phyloP scores from a whole-genome alignment of 805 yeast genomes.

The Torulaspora indica region DNA sequence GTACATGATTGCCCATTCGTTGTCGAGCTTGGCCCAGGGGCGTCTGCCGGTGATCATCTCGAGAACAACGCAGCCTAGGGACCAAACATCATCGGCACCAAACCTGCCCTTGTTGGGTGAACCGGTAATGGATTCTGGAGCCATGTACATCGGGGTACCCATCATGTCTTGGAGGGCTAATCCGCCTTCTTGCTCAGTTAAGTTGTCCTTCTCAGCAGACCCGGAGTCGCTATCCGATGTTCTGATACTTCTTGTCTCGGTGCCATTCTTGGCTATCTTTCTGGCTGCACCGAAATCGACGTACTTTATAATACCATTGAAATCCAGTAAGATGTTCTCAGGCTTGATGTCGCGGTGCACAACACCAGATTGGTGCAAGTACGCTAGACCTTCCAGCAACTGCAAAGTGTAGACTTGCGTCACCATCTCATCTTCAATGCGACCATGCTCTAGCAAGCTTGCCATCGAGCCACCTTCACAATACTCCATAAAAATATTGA shows the following conservation, averaged over 20 bases:
- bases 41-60: constrained; percentile 96
- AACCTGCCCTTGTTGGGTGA: constrained; percentile 40
- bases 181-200: constrained; percentile 13
- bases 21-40: constrained; percentile 95
- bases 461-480: constrained; percentile 96
- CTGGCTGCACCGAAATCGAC: constrained; percentile 98
- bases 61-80: constrained; percentile 89
- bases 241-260: constrained; percentile 34
- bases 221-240: constrained; percentile 11
- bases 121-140: constrained; percentile 93
- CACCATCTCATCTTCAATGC: constrained; percentile 92
- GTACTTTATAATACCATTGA: constrained; percentile 86
- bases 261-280: constrained; percentile 59
- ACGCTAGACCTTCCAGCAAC: constrained; percentile 91
- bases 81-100: constrained; percentile 78
- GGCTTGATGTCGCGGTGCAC: constrained; percentile 98
- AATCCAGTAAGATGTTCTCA: constrained; percentile 84
- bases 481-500: constrained; percentile 93
- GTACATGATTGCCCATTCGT: constrained; percentile 98
- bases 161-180: constrained; percentile 40
- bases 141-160: constrained; percentile 99
- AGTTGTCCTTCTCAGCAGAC: constrained; percentile 36
- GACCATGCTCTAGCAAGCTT: constrained; percentile 77
- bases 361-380: constrained; percentile 88
- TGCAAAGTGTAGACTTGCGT: constrained; percentile 86